These are phyloP conservation scores for Byssothecium circinans DNA, from an alignment of 2,329 filamentous ascomycete genomes.

Conservation along the genomic window DNA sequence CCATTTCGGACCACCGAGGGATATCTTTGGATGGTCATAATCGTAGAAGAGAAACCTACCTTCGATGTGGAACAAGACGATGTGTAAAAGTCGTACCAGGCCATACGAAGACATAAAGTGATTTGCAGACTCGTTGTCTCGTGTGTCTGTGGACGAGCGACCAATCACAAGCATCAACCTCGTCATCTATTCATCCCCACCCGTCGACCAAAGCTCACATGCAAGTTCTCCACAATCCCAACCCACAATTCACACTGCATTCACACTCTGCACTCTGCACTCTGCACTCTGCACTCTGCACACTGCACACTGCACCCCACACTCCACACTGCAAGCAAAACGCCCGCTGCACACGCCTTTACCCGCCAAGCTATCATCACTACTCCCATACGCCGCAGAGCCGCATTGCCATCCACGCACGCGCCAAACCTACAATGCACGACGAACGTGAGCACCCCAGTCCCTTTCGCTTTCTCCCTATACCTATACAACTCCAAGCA, in stretches of 20 bases:
- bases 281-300: slow-evolving; percentile 4
- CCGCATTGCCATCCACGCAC: slow-evolving; percentile 1
- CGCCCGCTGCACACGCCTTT: background rate
- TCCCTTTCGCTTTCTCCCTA: background rate
- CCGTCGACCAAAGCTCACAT: background rate
- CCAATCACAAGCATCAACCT: background rate
- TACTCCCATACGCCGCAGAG: slow-evolving; percentile 5
- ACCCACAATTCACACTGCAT: background rate
- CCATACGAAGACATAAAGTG: no score
- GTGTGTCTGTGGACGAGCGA: background rate
- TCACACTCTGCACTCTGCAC: slow-evolving; percentile 2
- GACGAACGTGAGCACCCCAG: slow-evolving; percentile 37
- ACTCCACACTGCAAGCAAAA: no score
- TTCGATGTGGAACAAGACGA: no score
- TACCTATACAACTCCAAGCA: no score
- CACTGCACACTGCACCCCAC: background rate
- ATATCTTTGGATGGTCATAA: no score
- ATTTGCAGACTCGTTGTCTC: no score
- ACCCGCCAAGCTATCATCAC: slow-evolving; percentile 2
- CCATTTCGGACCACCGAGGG: no score
- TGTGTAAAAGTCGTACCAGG: no score
- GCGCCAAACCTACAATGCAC: slow-evolving; percentile 27
- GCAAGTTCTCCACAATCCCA: background rate
- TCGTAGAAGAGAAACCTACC: no score
- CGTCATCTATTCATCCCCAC: background rate